phyloP scores from a whole-genome alignment of 352 stramenopile genomes.

The Phytophthora melonis region DNA sequence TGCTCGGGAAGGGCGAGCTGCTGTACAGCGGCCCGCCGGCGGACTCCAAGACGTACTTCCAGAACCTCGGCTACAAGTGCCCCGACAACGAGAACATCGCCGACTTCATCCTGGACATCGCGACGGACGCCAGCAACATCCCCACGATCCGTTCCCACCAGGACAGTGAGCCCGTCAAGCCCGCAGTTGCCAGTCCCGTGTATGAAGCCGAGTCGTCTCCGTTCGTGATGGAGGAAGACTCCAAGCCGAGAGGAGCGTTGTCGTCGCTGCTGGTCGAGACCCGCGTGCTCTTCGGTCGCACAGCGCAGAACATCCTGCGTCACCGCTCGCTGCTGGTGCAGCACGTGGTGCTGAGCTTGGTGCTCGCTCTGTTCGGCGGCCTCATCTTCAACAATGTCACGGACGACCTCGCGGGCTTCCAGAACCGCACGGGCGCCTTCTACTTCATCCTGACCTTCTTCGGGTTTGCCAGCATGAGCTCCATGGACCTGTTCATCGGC shows the following conservation, averaged over 20 bases:
- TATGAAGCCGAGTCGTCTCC: slow-evolving; percentile 54
- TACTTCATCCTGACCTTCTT: slow-evolving; percentile 91
- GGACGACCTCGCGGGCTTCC: slow-evolving; percentile 84
- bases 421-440: slow-evolving; percentile 87
- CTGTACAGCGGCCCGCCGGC: slow-evolving; percentile 66
- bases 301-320: slow-evolving; percentile 76
- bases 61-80: slow-evolving; percentile 74
- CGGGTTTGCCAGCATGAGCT: slow-evolving; percentile 85
- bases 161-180: slow-evolving; percentile 36
- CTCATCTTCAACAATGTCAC: slow-evolving; percentile 87
- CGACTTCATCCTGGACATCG: slow-evolving; percentile 85
- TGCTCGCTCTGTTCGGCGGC: slow-evolving; percentile 69
- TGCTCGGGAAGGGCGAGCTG: slow-evolving; percentile 87
- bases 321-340: slow-evolving; percentile 76
- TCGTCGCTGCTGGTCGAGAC: slow-evolving; percentile 61
- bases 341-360: slow-evolving; percentile 66
- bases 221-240: slow-evolving; percentile 57
- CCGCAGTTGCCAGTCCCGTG: slow-evolving; percentile 41
- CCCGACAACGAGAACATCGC: slow-evolving; percentile 83
- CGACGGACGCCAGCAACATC: slow-evolving; percentile 70
- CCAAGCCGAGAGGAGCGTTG: slow-evolving; percentile 39
- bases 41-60: slow-evolving; percentile 65
- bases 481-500: slow-evolving; percentile 85
- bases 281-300: slow-evolving; percentile 75
- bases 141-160: slow-evolving; percentile 62